phyloP scores from a whole-genome alignment of 352 stramenopile genomes.

The Pythium myriotylum region DNA sequence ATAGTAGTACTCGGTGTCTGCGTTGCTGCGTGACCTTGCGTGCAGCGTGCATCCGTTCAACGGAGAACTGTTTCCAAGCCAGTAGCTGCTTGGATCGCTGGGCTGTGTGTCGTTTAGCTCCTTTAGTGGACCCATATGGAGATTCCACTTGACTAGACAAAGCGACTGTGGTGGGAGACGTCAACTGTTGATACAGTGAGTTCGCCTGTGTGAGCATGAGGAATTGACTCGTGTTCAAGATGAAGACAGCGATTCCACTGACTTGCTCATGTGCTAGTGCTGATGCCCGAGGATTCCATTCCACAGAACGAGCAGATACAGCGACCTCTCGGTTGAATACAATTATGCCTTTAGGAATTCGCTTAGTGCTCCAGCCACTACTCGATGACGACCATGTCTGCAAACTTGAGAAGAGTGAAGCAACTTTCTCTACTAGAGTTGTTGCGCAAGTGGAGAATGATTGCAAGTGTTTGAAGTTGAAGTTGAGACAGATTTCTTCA shows the following conservation, averaged over 20 bases:
- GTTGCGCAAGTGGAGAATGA: too few species aligned
- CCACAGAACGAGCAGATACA: neutral
- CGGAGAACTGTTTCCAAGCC: conserved; percentile 61
- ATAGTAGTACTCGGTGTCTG: neutral
- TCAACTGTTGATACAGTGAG: conserved; percentile 11
- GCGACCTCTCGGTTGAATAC: conserved; percentile 5
- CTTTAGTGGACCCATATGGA: conserved; percentile 4
- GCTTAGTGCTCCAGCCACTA: too few species aligned
- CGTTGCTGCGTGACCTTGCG: conserved; percentile 18
- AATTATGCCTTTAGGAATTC: conserved; percentile 26
- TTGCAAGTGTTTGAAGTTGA: too few species aligned
- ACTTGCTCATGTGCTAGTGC: conserved; percentile 29
- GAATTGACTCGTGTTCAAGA: neutral
- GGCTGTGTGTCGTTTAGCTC: conserved; percentile 7
- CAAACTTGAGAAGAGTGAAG: too few species aligned
- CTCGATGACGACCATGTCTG: too few species aligned
- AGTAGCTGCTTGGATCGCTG: conserved; percentile 50
- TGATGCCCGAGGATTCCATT: conserved; percentile 36
- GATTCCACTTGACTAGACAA: conserved; percentile 4
- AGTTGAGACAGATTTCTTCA: too few species aligned
- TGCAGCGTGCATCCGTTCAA: conserved; percentile 47
- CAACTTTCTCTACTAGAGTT: too few species aligned
- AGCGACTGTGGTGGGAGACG: neutral
- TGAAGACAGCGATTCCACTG: conserved; percentile 30
- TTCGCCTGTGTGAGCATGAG: neutral